These are phyloP conservation scores for Wickerhamomyces sp. DNA, from an alignment of 1,139 yeast genomes.

Conservation along the genomic window DNA sequence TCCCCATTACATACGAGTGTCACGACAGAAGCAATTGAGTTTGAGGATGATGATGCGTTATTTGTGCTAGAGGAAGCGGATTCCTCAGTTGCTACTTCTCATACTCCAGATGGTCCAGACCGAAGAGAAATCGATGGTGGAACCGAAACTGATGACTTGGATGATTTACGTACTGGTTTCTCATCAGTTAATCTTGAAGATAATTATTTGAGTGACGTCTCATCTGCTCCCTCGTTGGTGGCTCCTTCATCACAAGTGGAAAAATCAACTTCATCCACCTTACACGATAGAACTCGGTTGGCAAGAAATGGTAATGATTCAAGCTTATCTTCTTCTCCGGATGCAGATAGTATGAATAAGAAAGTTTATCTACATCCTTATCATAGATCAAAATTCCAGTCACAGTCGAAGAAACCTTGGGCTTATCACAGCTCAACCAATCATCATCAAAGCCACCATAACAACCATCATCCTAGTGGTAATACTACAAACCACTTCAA, in stretches of 20 bases:
- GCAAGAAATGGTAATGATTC: constrained; percentile 19
- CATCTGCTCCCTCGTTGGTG: constrained; percentile 16
- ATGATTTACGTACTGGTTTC: constrained; percentile 7
- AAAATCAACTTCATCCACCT: constrained; percentile 15
- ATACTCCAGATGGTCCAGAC: constrained; percentile 13
- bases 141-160: constrained; percentile 4
- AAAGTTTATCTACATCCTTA: constrained; percentile 44
- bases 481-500: constrained; percentile 12
- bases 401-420: constrained; percentile 15
- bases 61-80: constrained; percentile 39
- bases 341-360: constrained; percentile 7
- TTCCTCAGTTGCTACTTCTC: constrained; percentile 21
- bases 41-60: constrained; percentile 34
- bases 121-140: neutral
- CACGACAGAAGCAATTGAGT: constrained; percentile 28
- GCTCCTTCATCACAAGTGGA: constrained; percentile 7
- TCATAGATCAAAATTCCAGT: constrained; percentile 30
- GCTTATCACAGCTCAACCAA: constrained; percentile 4
- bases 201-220: constrained; percentile 11
- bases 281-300: constrained; percentile 1
- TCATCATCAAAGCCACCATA: constrained; percentile 7
- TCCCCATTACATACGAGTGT: constrained; percentile 23
- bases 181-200: constrained; percentile 20
- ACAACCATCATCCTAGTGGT: constrained; percentile 4
- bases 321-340: constrained; percentile 5